Base-by-base conservation (phyloP, 1,284 basidiomycete species). In the Microbotryum silenes-acaulis region DNA sequence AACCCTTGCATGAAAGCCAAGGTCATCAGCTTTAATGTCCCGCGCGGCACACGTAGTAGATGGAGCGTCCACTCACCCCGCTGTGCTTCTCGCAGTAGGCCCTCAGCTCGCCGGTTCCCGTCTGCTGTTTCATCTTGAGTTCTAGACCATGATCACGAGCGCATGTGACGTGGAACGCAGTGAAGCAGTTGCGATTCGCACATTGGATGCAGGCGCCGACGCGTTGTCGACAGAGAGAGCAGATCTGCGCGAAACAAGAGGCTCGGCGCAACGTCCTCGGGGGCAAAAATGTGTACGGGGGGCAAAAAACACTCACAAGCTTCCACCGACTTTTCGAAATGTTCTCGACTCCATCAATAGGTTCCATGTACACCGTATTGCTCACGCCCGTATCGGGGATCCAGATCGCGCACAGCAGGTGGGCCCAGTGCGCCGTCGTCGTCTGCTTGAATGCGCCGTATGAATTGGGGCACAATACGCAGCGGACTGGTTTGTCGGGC, bases 381-480 rank as follows among this genome's bases (percentile, higher is more conserved):
- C 87, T 87, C 6, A 97, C 90, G 47, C 87, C 84, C 9, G 91
- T 91, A 75, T 98, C 96, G 0, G 96, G 93, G 5, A 97, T 87
- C 91, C 92, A 98, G 67, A 98, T 96, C 4, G 94, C 92, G 72
- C 96, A 99, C 1, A 98, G 81, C 0, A 99, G 79, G 75, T 99
- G 96, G 0, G 91, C 89, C 96, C 96, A 99, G 65, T 92, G 88
- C 0, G 91, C 91, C 25, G 85, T 82, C 0, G 85, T 83, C 0
- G 96, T 97, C 77, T 98, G 96, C 74, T 99, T 99, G 81, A 98
- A 99, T 3, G 96, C 96, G 14, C 94, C 96, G 14, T 90, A 93
- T 76, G 97, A 91, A 68, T 91, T 91, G 0, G 96, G 96, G 73
- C 96, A 99, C 52, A 98, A 81, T 25, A 91, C 81, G 75, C 94